Evolutionary conservation across 169 alveolate genomes (phyloP).

Genomic region (Eimeria praecox): DNA sequence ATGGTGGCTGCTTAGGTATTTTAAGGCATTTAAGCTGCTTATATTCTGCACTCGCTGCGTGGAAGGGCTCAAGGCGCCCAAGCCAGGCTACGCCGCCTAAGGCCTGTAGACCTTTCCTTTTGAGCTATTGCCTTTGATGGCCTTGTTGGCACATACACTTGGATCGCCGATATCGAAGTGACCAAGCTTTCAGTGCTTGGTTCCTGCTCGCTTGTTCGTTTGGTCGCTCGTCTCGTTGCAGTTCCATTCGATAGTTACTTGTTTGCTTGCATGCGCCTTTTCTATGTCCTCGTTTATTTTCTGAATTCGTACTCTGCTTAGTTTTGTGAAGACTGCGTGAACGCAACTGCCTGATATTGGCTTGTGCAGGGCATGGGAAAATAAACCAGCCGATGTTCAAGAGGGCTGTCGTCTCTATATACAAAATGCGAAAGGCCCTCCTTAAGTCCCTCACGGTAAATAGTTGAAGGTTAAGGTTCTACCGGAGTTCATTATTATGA

Average conservation of each 20-base stretch:
- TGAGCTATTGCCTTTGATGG: not conserved
- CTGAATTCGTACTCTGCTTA: not conserved
- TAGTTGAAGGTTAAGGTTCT: not conserved
- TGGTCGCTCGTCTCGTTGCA: not conserved
- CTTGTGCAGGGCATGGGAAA: conserved; percentile 74
- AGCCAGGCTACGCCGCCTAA: not conserved
- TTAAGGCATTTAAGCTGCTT: not conserved
- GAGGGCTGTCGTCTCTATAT: conserved; percentile 73
- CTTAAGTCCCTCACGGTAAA: conserved; percentile 56
- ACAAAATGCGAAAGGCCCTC: conserved; percentile 75
- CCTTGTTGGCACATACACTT: not conserved
- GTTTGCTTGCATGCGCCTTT: not conserved
- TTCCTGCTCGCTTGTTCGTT: not conserved
- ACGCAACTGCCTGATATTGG: not conserved
- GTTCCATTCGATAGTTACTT: not conserved
- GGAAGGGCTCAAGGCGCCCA: not conserved
- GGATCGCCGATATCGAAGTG: not conserved
- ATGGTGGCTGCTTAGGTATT: not conserved
- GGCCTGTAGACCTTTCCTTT: not conserved
- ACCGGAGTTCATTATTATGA: not conserved
- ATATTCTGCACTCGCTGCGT: not conserved
- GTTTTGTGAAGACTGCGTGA: not conserved
- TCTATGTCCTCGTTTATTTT: not conserved
- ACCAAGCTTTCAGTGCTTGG: not conserved
- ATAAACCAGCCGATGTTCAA: conserved; percentile 74